Conservation (phyloP, 1,139 yeast species). For the Wickerhamiella infanticola region DNA sequence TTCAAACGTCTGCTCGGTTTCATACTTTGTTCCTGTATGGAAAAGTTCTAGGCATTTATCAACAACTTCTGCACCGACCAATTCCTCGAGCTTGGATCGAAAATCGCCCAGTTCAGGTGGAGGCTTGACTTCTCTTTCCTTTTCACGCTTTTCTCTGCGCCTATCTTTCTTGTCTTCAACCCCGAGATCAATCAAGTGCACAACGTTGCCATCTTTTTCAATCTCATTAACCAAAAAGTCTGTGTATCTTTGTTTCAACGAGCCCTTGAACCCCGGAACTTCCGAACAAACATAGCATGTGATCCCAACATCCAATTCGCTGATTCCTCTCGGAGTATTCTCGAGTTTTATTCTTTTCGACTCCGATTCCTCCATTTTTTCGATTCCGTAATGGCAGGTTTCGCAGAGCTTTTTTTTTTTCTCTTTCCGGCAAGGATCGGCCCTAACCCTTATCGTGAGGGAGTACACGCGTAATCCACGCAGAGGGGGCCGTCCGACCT, state of each 20-base stretch:
- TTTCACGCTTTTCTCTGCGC: conserved; percentile 32
- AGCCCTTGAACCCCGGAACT: conserved; percentile 56
- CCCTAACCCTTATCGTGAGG: not conserved
- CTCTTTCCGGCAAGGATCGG: too few species aligned
- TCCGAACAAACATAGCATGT: conserved; percentile 45
- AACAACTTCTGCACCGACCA: conserved; percentile 47
- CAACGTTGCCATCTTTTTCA: conserved; percentile 47
- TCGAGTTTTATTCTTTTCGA: not conserved
- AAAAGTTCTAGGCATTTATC: conserved; percentile 39
- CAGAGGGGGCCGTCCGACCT: not conserved
- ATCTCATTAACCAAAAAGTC: conserved; percentile 92
- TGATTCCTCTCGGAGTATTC: conserved; percentile 22
- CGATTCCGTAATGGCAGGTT: too few species aligned
- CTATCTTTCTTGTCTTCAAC: conserved; percentile 41
- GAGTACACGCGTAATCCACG: not conserved
- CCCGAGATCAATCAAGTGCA: conserved; percentile 65
- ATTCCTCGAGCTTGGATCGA: conserved; percentile 28
- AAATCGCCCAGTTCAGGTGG: conserved; percentile 17
- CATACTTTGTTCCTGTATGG: conserved; percentile 41
- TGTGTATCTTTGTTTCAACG: conserved; percentile 77
- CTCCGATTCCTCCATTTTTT: not conserved
- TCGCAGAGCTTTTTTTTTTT: too few species aligned
- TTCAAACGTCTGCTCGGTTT: conserved; percentile 40
- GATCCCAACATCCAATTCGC: conserved; percentile 74
- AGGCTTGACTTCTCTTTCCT: conserved; percentile 26